These are phyloP conservation scores for Ophidiomyces ophidiicola DNA, from an alignment of 2,329 filamentous ascomycete species.

Conservation along the genomic window DNA sequence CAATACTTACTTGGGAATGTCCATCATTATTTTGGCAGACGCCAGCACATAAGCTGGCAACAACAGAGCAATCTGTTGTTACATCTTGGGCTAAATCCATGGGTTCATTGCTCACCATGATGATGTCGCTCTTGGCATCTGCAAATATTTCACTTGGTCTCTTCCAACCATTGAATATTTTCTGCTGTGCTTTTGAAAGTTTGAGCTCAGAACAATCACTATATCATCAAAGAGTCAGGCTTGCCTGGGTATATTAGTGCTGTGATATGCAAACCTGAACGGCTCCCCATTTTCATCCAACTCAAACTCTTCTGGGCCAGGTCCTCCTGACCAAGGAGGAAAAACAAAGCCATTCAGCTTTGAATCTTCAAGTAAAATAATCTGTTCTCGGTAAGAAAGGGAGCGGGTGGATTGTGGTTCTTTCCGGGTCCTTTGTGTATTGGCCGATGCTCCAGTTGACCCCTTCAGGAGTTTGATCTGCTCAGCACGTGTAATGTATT, in stretches of 20 bases:
- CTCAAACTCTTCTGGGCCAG: slow-evolving; percentile 50
- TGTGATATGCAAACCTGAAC: slow-evolving; percentile 48
- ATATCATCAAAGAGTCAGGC: slow-evolving; percentile 17
- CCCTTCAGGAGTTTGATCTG: slow-evolving; percentile 49
- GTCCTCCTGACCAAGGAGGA: slow-evolving; percentile 65
- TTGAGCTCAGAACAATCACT: slow-evolving; percentile 59
- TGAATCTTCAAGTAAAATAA: slow-evolving; percentile 64
- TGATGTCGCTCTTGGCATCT: slow-evolving; percentile 23
- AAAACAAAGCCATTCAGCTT: slow-evolving; percentile 73
- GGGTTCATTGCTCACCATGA: slow-evolving; percentile 47
- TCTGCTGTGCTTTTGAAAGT: slow-evolving; percentile 60
- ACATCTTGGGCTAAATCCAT: slow-evolving; percentile 90
- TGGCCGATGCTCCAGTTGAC: not conserved
- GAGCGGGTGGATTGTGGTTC: slow-evolving; percentile 46
- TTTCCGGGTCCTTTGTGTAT: slow-evolving; percentile 19
- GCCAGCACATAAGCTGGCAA: slow-evolving; percentile 81
- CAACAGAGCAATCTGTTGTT: slow-evolving; percentile 91
- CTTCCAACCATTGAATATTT: slow-evolving; percentile 75
- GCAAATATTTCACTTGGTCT: slow-evolving; percentile 56
- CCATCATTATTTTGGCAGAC: slow-evolving; percentile 58
- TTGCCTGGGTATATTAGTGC: not conserved
- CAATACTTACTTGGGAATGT: slow-evolving; percentile 49
- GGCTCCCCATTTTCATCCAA: slow-evolving; percentile 36
- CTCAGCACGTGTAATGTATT: slow-evolving; percentile 61
- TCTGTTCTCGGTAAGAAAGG: slow-evolving; percentile 58